These are phyloP conservation scores for Gossypium trilobum DNA, from an alignment of 441 rosid genomes.

Conservation along the genomic window DNA sequence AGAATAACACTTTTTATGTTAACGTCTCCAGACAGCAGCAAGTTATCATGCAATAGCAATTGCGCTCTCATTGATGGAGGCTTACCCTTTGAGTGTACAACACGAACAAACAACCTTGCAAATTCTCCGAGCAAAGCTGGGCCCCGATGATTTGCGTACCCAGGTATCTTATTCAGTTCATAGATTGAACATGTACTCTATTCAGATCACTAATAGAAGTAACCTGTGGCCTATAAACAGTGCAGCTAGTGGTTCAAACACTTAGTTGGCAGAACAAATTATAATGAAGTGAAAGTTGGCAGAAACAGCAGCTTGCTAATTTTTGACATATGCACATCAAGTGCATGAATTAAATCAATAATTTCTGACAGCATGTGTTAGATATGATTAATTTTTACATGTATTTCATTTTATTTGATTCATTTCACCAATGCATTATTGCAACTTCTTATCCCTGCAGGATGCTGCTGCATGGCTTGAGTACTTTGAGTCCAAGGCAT, in stretches of 20 bases:
- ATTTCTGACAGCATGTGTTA: conserved; percentile 1
- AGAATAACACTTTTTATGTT: conserved; percentile 20
- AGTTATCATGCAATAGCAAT: conserved; percentile 78
- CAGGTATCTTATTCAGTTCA: conserved; percentile 33
- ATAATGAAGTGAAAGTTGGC: background rate
- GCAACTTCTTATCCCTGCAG: conserved; percentile 27
- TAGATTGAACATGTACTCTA: background rate
- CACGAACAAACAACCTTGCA: conserved; percentile 67
- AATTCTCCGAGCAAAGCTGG: conserved; percentile 61
- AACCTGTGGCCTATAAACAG: background rate
- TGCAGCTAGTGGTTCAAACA: conserved; percentile 3
- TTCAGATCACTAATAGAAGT: background rate
- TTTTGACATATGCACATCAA: background rate
- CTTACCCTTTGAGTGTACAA: conserved; percentile 55
- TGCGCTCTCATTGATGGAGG: conserved; percentile 72
- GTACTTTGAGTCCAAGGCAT: conserved; percentile 68
- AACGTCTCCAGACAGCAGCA: conserved; percentile 57
- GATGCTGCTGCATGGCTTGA: conserved; percentile 79
- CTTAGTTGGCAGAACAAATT: background rate
- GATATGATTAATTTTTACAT: background rate
- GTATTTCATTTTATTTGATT: background rate
- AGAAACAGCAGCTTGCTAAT: background rate
- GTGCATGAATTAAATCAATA: background rate
- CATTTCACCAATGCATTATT: background rate
- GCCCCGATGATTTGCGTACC: conserved; percentile 71